These are phyloP conservation scores for Elongisporangium prolatum DNA, from an alignment of 352 stramenopile species.

Conservation along the genomic window DNA sequence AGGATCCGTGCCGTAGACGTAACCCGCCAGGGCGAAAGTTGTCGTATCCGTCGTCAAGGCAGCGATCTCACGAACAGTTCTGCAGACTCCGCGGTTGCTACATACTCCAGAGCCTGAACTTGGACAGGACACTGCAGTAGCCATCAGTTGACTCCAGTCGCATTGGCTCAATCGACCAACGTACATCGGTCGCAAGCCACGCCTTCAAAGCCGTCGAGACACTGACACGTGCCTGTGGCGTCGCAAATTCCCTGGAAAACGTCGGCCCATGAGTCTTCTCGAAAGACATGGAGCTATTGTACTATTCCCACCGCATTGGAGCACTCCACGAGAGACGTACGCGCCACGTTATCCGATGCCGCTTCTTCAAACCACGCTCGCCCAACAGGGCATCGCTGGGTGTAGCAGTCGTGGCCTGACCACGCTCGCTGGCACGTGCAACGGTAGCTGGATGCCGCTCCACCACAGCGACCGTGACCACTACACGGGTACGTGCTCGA, in stretches of 20 bases:
- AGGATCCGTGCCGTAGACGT: constrained; percentile 67
- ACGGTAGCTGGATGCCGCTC: constrained; percentile 24
- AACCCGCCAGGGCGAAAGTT: constrained; percentile 27
- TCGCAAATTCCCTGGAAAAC: constrained; percentile 48
- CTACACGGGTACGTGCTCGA: constrained; percentile 22
- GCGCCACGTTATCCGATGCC: constrained; percentile 39
- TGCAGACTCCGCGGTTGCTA: constrained; percentile 37
- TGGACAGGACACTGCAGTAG: constrained; percentile 40
- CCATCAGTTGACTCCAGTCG: background rate
- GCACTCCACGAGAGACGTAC: constrained; percentile 48
- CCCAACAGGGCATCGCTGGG: constrained; percentile 40
- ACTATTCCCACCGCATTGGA: constrained; percentile 51
- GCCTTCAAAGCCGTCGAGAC: constrained; percentile 62
- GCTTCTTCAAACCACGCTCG: constrained; percentile 69
- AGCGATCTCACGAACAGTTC: constrained; percentile 48
- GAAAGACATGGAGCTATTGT: background rate
- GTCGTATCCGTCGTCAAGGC: constrained; percentile 36
- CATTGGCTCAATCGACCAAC: constrained; percentile 5
- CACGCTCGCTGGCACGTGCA: constrained; percentile 56
- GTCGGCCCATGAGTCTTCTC: constrained; percentile 2
- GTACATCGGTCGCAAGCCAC: constrained; percentile 59
- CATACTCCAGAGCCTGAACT: constrained; percentile 25
- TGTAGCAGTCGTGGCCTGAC: constrained; percentile 52
- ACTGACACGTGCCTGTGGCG: constrained; percentile 43
- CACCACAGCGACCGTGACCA: constrained; percentile 47